These are phyloP conservation scores for Rhizopogon vesiculosus DNA, from an alignment of 768 basidiomycete genomes.

Conservation along the genomic window DNA sequence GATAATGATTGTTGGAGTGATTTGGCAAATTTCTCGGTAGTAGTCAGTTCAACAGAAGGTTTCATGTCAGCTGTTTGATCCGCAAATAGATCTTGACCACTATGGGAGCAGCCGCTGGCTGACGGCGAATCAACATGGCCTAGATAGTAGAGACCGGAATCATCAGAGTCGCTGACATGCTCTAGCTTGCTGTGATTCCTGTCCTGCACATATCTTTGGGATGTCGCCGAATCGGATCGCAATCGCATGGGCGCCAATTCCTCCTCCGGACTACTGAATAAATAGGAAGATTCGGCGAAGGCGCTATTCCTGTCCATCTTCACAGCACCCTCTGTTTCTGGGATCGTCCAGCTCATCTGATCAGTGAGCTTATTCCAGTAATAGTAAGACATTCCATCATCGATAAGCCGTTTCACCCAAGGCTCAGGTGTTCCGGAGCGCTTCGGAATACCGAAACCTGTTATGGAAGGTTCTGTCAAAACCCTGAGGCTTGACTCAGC, in stretches of 20 bases:
- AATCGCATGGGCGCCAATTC: constrained; percentile 18
- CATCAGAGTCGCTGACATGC: constrained; percentile 71
- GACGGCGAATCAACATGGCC: constrained; percentile 26
- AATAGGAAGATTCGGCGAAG: constrained; percentile 26
- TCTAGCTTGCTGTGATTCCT: constrained; percentile 29
- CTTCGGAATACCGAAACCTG: constrained; percentile 59
- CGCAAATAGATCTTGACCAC: constrained; percentile 14
- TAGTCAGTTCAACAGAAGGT: constrained; percentile 44
- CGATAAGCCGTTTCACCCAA: constrained; percentile 78
- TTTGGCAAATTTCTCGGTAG: constrained; percentile 64
- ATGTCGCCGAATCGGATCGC: constrained; percentile 31
- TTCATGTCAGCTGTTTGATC: constrained; percentile 13
- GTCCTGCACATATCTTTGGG: constrained; percentile 21
- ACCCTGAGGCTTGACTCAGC: constrained; percentile 42
- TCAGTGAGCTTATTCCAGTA: constrained; percentile 73
- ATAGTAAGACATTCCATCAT: constrained; percentile 78
- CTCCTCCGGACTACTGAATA: constrained; percentile 17
- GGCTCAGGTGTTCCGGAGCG: constrained; percentile 67
- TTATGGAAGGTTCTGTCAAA: constrained; percentile 29
- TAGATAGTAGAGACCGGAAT: constrained; percentile 51
- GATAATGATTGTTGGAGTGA: constrained; percentile 56
- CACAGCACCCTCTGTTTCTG: constrained; percentile 33
- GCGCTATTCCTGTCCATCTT: constrained; percentile 28
- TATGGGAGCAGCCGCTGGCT: constrained; percentile 28
- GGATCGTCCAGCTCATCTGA: constrained; percentile 63